Percentiles rank a stretch among this genome's conserved stretches.
These are phyloP conservation scores for Claviceps purpurea DNA, from an alignment of 2,329 filamentous ascomycete species.

Conservation along the genomic window DNA sequence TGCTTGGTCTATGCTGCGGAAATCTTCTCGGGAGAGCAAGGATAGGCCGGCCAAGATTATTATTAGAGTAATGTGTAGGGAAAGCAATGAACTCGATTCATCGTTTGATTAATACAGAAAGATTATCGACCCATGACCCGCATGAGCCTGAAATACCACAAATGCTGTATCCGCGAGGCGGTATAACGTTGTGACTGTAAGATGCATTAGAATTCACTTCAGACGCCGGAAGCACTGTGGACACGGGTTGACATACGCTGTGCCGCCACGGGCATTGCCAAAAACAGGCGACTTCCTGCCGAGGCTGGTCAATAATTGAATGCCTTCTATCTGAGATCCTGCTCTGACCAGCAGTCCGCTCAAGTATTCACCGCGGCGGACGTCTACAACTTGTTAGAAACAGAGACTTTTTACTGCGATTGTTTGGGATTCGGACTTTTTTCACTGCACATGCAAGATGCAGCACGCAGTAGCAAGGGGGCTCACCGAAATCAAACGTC, in stretches of 20 bases:
- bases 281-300: constrained; percentile 78
- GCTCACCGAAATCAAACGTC: constrained; percentile 63
- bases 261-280: constrained; percentile 68
- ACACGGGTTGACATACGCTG: constrained; percentile 49
- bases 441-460: too few relatives aligned
- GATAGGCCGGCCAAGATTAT: background rate
- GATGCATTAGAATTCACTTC: background rate
- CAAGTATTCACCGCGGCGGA: constrained; percentile 71
- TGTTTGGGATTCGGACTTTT: too few relatives aligned
- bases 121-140: constrained; percentile 70
- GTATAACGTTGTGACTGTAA: constrained; percentile 69
- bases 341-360: constrained; percentile 75
- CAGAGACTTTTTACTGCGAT: background rate
- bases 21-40: background rate
- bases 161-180: constrained; percentile 77
- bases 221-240: background rate
- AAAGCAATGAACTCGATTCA: constrained; percentile 8
- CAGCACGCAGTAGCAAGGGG: background rate
- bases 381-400: constrained; percentile 41
- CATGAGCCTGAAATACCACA: constrained; percentile 78
- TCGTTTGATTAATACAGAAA: constrained; percentile 56
- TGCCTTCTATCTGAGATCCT: constrained; percentile 72
- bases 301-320: constrained; percentile 79
- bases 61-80: background rate
- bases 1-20: background rate